A percentile compares a stretch with the other conserved stretches of the same genome.
These are phyloP conservation scores for Heliamphora pulchella DNA, from an alignment of 179 eudicot species.

Conservation along the genomic window DNA sequence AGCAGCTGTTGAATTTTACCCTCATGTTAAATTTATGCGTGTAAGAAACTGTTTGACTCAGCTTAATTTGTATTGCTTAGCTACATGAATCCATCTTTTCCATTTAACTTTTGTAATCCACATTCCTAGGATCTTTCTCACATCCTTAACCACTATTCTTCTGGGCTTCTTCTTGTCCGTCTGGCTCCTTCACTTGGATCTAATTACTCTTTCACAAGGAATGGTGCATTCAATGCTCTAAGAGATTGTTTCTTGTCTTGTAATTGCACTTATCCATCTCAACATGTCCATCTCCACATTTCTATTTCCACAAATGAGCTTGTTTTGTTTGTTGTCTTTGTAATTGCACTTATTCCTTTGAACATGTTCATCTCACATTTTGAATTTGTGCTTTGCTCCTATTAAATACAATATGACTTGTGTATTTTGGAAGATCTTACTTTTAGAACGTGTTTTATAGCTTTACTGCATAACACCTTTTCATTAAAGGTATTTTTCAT, in stretches of 20 bases:
- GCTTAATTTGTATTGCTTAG: background rate
- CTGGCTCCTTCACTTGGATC: background rate
- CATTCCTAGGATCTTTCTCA: background rate
- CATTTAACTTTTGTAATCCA: background rate
- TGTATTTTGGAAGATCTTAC: background rate
- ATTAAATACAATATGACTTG: background rate
- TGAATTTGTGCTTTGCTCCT: background rate
- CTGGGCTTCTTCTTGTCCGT: background rate
- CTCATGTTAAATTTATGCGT: conserved; percentile 81
- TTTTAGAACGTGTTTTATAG: background rate
- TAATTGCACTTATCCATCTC: background rate
- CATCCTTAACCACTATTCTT: background rate
- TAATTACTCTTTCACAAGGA: background rate
- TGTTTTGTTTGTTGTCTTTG: background rate
- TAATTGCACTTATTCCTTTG: background rate
- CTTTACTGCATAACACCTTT: no score
- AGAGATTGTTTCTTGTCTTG: background rate
- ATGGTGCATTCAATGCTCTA: background rate
- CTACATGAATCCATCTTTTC: background rate
- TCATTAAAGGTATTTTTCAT: background rate
- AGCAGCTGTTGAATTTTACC: conserved; percentile 82
- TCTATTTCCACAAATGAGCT: background rate
- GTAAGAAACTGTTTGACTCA: conserved; percentile 34
- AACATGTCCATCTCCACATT: background rate
- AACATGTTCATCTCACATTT: background rate